Base-by-base conservation (phyloP, 2,329 filamentous ascomycete species). In the Scedosporium minutisporum region DNA sequence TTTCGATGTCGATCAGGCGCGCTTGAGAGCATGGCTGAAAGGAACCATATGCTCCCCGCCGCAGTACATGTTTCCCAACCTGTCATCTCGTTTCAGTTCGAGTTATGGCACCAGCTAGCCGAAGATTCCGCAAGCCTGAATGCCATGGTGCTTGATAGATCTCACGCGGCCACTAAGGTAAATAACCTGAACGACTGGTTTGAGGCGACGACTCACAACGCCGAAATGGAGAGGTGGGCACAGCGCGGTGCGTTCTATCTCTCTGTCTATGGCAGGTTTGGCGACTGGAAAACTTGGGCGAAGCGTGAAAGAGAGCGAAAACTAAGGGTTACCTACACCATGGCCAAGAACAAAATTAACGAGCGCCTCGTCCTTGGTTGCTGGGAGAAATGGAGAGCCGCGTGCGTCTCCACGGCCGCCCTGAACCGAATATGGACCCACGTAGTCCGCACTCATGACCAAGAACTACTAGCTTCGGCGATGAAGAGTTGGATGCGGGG, bases 221-320 rank as follows among this genome's bases (percentile, higher is more conserved):
- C 61, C 12, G 64, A 65, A 27, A 65, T 66, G 65, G 51, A 51
- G 41, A 61, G 65, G 14, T 66, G 65, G 65, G 65, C 65, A 3
- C 51, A 16, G 10, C 61, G 65, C 18, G 65, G 65, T 16, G 58
- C 62, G 57, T 66, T 62, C 29, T 75, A 71, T 66, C 62, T 71
- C 18, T 66, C 69, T 16, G 70, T 72, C 1, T 65, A 63, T 7
- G 65, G 66, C 27, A 62, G 64, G 2, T 69, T 75, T 38, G 65
- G 72, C 14, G 65, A 62, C 18, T 77, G 75, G 75, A 62, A 67
- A 6, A 64, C 65, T 38, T 63, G 63, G 2, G 62, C 67, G 12
- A 65, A 68, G 62, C 27, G 64, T 21, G 66, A 70, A 27, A 61
- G 69, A 38, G 65, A 66, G 23, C 64, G 63, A 51, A 66, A 66